These are phyloP conservation scores for Aplosporella prunicola DNA, from an alignment of 2,329 filamentous ascomycete genomes.

Conservation along the genomic window DNA sequence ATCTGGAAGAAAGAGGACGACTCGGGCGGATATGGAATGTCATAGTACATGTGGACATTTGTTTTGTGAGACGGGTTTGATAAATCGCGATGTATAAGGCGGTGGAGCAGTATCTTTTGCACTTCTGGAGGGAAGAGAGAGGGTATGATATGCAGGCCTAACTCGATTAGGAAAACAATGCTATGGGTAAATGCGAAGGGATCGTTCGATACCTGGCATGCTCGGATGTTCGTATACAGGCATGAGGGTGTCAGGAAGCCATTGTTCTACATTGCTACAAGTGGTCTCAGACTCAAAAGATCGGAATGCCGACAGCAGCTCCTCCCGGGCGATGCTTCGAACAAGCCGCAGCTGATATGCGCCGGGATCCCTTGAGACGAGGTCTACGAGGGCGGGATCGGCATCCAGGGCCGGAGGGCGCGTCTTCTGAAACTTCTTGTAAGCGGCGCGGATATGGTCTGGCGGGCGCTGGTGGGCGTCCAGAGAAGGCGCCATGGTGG, in stretches of 20 bases:
- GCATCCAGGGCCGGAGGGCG: slow-evolving; percentile 43
- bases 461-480: slow-evolving; percentile 75
- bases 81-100: slow-evolving; percentile 69
- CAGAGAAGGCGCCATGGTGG: slow-evolving; percentile 27
- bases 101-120: slow-evolving; percentile 61
- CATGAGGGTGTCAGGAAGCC: slow-evolving; percentile 9
- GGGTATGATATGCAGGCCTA: slow-evolving; percentile 73
- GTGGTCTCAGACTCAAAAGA: slow-evolving; percentile 8
- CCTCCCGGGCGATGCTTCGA: neutral
- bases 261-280: no score
- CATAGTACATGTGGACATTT: slow-evolving; percentile 80
- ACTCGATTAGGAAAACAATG: slow-evolving; percentile 1
- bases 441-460: slow-evolving; percentile 56
- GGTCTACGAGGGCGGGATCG: slow-evolving; percentile 33
- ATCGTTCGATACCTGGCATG: slow-evolving; percentile 51
- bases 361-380: slow-evolving; percentile 22
- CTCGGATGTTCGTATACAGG: slow-evolving; percentile 53
- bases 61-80: slow-evolving; percentile 67
- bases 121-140: slow-evolving; percentile 58
- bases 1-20: slow-evolving; percentile 41
- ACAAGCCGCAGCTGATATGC: slow-evolving; percentile 30
- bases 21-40: slow-evolving; percentile 51
- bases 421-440: slow-evolving; percentile 64
- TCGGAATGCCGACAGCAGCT: neutral
- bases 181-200: neutral